phyloP scores from a whole-genome alignment of 768 basidiomycete genomes.

The Pisolithus albus region DNA sequence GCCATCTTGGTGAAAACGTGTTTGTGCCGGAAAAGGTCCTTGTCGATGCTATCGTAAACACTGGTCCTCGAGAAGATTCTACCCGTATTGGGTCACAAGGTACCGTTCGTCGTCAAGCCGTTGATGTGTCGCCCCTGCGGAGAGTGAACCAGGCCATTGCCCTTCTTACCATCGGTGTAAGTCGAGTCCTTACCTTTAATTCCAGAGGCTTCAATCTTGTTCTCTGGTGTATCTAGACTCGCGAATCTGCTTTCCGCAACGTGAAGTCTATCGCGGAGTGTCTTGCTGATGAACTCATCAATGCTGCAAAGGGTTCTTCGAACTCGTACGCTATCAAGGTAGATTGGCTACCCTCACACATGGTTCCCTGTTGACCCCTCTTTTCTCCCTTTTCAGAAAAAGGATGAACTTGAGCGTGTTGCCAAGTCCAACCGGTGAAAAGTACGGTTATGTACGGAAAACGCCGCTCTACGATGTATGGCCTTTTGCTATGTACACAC shows the following conservation, averaged over 20 bases:
- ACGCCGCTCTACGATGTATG: too few species aligned
- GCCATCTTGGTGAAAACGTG: neutral
- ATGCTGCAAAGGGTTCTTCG: conserved; percentile 98
- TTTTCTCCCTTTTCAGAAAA: conserved; percentile 56
- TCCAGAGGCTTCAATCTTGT: neutral
- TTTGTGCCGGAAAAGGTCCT: conserved; percentile 50
- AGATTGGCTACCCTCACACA: conserved; percentile 9
- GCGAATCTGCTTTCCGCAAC: conserved; percentile 99
- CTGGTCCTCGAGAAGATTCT: conserved; percentile 98
- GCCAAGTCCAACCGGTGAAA: conserved; percentile 99
- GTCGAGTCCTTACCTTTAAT: conserved; percentile 22
- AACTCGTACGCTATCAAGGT: conserved; percentile 99
- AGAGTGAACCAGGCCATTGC: conserved; percentile 97
- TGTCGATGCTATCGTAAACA: conserved; percentile 99
- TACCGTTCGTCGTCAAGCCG: conserved; percentile 98
- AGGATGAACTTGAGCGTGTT: conserved; percentile 99
- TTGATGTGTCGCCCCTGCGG: conserved; percentile 97
- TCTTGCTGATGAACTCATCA: conserved; percentile 98
- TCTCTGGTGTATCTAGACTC: conserved; percentile 52
- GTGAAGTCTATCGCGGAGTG: conserved; percentile 99
- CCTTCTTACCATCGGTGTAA: conserved; percentile 91
- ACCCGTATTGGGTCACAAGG: conserved; percentile 99
- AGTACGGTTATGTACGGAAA: neutral
- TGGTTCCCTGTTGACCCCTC: neutral
- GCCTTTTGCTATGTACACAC: too few species aligned